A percentile compares a stretch with the other conserved stretches of the same genome.
Conservation (phyloP, 139 green algal species). For the Ettlia oleoabundans region DNA sequence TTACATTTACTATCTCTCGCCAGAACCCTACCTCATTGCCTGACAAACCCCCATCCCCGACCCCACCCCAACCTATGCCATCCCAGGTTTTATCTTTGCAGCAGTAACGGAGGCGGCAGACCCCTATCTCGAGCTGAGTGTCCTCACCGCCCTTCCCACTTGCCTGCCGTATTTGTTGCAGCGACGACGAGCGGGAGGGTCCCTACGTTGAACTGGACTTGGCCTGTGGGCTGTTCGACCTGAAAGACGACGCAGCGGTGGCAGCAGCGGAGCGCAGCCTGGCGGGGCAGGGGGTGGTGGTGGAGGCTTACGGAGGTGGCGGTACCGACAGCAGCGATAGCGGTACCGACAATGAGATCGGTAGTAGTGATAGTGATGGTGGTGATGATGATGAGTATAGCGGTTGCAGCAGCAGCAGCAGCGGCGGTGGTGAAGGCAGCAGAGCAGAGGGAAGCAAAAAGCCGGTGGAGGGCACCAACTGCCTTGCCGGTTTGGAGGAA, state of each 20-base stretch:
- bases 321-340: neutral
- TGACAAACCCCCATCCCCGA: no score
- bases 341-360: no score
- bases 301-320: neutral
- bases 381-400: no score
- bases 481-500: no score
- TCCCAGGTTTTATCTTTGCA: no score
- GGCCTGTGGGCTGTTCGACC: conserved; percentile 52
- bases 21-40: no score
- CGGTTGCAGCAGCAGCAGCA: neutral
- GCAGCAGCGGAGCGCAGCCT: conserved; percentile 41
- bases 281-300: neutral
- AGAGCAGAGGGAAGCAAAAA: neutral
- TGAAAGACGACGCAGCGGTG: conserved; percentile 42
- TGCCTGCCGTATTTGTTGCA: neutral
- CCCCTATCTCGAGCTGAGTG: neutral
- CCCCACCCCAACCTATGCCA: no score
- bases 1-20: no score
- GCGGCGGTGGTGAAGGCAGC: neutral
- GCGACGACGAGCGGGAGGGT: conserved; percentile 23
- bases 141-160: neutral
- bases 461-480: neutral
- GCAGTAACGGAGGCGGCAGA: neutral
- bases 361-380: no score
- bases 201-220: conserved; percentile 45